Percentiles rank a stretch among this genome's conserved stretches.
Conservation (phyloP, 2,329 filamentous ascomycete genomes). For the Botrytis paeoniae region DNA sequence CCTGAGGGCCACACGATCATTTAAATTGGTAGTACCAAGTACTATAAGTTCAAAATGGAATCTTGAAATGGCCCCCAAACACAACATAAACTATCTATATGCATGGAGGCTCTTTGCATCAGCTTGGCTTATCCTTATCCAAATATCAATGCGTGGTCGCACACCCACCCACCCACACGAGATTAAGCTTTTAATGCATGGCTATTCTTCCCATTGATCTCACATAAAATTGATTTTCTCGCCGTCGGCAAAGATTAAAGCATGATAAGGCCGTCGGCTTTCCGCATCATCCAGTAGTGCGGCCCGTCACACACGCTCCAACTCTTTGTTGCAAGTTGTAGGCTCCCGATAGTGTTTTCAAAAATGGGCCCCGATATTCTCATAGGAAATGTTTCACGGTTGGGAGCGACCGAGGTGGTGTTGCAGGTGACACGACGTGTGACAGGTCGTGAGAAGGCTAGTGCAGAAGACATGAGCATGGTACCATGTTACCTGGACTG, state of each 20-base stretch:
- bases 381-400: neutral
- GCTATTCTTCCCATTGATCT: slow-evolving; percentile 7
- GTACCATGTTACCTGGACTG: slow-evolving; percentile 16
- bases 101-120: slow-evolving; percentile 15
- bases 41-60: neutral
- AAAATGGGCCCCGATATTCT: neutral
- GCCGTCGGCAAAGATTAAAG: neutral
- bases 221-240: neutral
- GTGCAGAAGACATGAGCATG: neutral
- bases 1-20: neutral
- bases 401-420: neutral
- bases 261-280: slow-evolving; percentile 7
- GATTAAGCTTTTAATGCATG: slow-evolving; percentile 7
- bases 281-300: neutral
- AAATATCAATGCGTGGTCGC: neutral
- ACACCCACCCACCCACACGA: neutral
- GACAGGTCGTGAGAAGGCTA: neutral
- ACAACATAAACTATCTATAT: neutral
- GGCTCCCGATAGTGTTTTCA: neutral
- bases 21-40: neutral
- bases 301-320: slow-evolving; percentile 2
- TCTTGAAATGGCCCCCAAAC: neutral
- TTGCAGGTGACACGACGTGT: neutral
- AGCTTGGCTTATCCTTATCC: neutral
- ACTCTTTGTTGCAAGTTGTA: neutral